Base-by-base conservation (phyloP, 2,329 filamentous ascomycete species). In the Neofusicoccum parvum region DNA sequence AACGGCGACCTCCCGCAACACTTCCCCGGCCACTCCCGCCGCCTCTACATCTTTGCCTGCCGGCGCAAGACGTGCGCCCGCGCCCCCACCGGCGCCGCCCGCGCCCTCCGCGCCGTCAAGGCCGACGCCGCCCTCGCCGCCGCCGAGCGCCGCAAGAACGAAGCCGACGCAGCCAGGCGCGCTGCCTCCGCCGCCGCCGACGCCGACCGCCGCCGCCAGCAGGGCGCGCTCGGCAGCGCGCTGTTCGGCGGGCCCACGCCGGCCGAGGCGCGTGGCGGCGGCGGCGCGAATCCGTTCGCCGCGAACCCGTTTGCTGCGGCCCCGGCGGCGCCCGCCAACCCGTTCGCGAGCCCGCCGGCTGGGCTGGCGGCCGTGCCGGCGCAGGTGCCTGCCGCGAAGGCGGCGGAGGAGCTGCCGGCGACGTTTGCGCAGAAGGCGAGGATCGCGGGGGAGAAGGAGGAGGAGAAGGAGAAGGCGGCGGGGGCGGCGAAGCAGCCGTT, bases 11-110 rank as follows among this genome's bases (percentile, higher is more conserved):
- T 98, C 3, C 94, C 93, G 14, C 90, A 94, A 64, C 85, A 88
- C 56, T 97, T 97, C 73, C 91, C 93, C 1, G 88, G 89, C 65
- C 92, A 98, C 78, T 92, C 97, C 73, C 86, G 95, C 70, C 87
- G 94, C 68, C 76, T 99, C 17, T 98, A 97, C 74, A 83, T 99
- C 12, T 93, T 96, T 76, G 87, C 87, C 17, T 99, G 95, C 78
- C 86, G 88, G 66, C 85, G 87, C 69, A 92, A 91, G 76, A 82
- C 87, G 11, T 99, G 95, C 75, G 87, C 91, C 72, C 86, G 94
- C 68, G 94, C 92, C 72, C 85, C 89, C 27, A 5, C 27, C 20
- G 95, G 95, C 1, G 94, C 91, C 75, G 85, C 97, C 65, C 86
- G 94, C 34, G 91, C 85, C 0, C 74, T 97, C 46, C 84, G 94